A percentile compares a stretch with the other conserved stretches of the same genome.
Evolutionary conservation across 768 basidiomycete genomes (phyloP).

Genomic region (Kwoniella heveanensis): DNA sequence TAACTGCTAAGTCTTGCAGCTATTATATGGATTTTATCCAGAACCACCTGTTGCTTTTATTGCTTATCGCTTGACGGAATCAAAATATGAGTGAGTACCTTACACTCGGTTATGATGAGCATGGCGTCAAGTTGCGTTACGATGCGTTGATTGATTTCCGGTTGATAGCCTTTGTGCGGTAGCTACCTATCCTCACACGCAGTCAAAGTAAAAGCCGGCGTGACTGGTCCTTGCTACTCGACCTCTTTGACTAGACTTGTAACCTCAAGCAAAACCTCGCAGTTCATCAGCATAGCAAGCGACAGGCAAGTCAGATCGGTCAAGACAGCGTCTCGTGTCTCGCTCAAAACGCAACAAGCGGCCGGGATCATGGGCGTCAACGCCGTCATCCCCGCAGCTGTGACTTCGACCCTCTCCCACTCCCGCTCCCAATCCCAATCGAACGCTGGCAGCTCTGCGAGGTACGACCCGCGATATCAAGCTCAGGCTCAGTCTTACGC

Average conservation of each 20-base stretch:
- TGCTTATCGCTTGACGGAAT: background rate
- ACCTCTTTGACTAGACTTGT: no score
- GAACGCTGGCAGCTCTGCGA: background rate
- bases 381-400: constrained; percentile 36
- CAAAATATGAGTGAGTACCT: background rate
- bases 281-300: no score
- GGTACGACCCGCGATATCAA: constrained; percentile 5
- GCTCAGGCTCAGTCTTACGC: constrained; percentile 12
- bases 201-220: no score
- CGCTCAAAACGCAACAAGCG: no score
- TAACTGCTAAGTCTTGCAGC: background rate
- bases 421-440: background rate
- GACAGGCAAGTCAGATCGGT: no score
- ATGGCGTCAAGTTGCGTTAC: background rate
- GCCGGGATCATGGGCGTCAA: constrained; percentile 11
- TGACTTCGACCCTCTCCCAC: constrained; percentile 10
- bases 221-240: no score
- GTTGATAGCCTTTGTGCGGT: background rate
- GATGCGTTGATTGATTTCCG: background rate
- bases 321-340: no score
- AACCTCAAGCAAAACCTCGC: no score
- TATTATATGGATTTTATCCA: background rate
- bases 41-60: background rate
- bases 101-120: background rate
- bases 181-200: no score